A percentile compares a stretch with the other conserved stretches of the same genome.
Conservation (phyloP, 1,284 basidiomycete genomes). For the Trichosporon sp. region DNA sequence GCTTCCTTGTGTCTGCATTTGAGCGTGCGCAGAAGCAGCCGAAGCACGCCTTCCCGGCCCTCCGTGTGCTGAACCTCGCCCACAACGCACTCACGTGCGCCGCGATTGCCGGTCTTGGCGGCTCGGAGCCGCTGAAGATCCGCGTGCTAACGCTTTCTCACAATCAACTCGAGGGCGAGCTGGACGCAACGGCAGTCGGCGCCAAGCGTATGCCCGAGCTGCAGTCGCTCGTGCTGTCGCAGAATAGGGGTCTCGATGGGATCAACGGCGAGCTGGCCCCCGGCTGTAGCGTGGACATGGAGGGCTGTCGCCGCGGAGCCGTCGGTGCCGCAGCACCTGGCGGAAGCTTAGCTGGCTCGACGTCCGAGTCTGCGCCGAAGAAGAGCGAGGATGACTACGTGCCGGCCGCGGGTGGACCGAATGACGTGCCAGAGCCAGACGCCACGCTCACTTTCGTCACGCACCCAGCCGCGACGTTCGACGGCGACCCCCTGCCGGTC, state of each 20-base stretch:
- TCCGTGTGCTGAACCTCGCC: slow-evolving; percentile 34
- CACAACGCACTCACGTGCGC: slow-evolving; percentile 30
- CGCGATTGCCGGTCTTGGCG: slow-evolving; percentile 20
- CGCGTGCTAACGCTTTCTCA: slow-evolving; percentile 31
- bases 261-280: slow-evolving; percentile 21
- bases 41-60: slow-evolving; percentile 26
- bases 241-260: slow-evolving; percentile 26
- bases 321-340: neutral
- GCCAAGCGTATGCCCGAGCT: slow-evolving; percentile 26
- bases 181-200: slow-evolving; percentile 19
- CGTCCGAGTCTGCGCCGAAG: neutral
- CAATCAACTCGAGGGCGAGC: slow-evolving; percentile 29
- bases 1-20: slow-evolving; percentile 41
- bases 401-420: slow-evolving; percentile 11
- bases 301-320: slow-evolving; percentile 22
- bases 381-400: slow-evolving; percentile 5
- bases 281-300: slow-evolving; percentile 26
- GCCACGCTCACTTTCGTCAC: slow-evolving; percentile 34
- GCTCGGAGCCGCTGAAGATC: slow-evolving; percentile 19
- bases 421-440: slow-evolving; percentile 28
- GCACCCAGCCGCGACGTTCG: slow-evolving; percentile 41
- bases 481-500: slow-evolving; percentile 38
- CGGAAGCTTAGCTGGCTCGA: neutral
- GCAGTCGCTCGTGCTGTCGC: slow-evolving; percentile 23
- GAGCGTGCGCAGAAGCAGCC: slow-evolving; percentile 26